Percentiles rank a stretch among this genome's conserved stretches.
Evolutionary conservation across 805 yeast genomes (phyloP).

Genomic region (Candida gorgasii): DNA sequence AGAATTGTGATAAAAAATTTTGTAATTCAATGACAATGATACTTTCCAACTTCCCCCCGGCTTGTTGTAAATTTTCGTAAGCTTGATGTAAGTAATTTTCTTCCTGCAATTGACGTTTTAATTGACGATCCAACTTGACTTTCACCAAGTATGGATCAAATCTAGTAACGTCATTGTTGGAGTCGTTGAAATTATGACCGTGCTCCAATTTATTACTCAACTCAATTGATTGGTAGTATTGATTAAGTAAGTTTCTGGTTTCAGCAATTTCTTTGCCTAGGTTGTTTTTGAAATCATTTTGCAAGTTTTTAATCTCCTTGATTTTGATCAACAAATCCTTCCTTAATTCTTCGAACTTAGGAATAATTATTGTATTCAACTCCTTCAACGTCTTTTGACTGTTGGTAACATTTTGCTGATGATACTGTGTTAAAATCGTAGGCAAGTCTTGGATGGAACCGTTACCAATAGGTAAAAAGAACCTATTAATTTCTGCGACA

Average conservation of each 20-base stretch:
- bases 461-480: slow-evolving; percentile 73
- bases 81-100: slow-evolving; percentile 90
- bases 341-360: slow-evolving; percentile 55
- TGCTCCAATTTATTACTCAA: slow-evolving; percentile 49
- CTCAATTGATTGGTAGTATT: slow-evolving; percentile 64
- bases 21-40: slow-evolving; percentile 87
- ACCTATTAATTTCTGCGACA: slow-evolving; percentile 40
- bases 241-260: slow-evolving; percentile 41
- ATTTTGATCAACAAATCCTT: slow-evolving; percentile 81
- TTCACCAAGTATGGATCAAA: slow-evolving; percentile 85
- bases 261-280: slow-evolving; percentile 58
- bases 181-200: slow-evolving; percentile 16
- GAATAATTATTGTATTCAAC: slow-evolving; percentile 48
- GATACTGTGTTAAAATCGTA: slow-evolving; percentile 55
- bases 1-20: slow-evolving; percentile 71
- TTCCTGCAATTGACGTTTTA: slow-evolving; percentile 74
- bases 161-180: slow-evolving; percentile 31
- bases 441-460: slow-evolving; percentile 82
- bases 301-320: slow-evolving; percentile 79
- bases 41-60: slow-evolving; percentile 83
- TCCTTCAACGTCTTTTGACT: slow-evolving; percentile 50
- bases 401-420: slow-evolving; percentile 39
- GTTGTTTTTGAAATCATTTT: slow-evolving; percentile 80
- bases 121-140: slow-evolving; percentile 68
- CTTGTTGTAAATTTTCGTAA: slow-evolving; percentile 77